Conservation (phyloP, 1,284 basidiomycete species). For the Thecaphora frezii region DNA sequence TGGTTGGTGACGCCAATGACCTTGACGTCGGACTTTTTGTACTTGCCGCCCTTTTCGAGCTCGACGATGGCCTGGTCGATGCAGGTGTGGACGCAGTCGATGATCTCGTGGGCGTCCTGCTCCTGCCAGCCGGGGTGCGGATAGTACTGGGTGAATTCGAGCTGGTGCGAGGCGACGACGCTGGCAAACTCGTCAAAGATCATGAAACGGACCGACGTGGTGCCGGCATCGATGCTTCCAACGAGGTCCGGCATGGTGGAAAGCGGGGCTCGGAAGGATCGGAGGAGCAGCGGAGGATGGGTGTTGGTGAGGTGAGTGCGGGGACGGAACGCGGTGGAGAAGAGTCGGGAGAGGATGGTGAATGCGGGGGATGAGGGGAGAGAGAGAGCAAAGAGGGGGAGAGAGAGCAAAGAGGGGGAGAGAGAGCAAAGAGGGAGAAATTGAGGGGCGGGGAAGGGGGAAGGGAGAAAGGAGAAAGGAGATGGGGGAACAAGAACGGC, state of each 20-base stretch:
- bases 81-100: slow-evolving; percentile 74
- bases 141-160: slow-evolving; percentile 59
- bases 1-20: slow-evolving; percentile 97
- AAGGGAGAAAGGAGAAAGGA: too few relatives aligned
- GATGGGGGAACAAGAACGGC: too few relatives aligned
- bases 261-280: slow-evolving; percentile 2
- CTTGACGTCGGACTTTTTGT: slow-evolving; percentile 77
- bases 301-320: neutral
- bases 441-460: too few relatives aligned
- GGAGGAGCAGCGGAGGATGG: neutral
- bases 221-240: slow-evolving; percentile 37
- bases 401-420: too few relatives aligned
- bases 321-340: neutral
- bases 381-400: too few relatives aligned
- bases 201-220: slow-evolving; percentile 88
- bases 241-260: slow-evolving; percentile 36
- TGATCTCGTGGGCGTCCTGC: slow-evolving; percentile 84
- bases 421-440: too few relatives aligned
- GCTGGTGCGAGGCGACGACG: slow-evolving; percentile 82
- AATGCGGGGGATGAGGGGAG: too few relatives aligned
- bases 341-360: too few relatives aligned
- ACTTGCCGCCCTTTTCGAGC: slow-evolving; percentile 72
- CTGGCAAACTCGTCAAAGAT: slow-evolving; percentile 86
- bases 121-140: slow-evolving; percentile 78
- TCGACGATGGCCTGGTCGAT: slow-evolving; percentile 73